Evolutionary conservation across 169 alveolate species (phyloP).

Genomic region (Cryptosporidium canis): DNA sequence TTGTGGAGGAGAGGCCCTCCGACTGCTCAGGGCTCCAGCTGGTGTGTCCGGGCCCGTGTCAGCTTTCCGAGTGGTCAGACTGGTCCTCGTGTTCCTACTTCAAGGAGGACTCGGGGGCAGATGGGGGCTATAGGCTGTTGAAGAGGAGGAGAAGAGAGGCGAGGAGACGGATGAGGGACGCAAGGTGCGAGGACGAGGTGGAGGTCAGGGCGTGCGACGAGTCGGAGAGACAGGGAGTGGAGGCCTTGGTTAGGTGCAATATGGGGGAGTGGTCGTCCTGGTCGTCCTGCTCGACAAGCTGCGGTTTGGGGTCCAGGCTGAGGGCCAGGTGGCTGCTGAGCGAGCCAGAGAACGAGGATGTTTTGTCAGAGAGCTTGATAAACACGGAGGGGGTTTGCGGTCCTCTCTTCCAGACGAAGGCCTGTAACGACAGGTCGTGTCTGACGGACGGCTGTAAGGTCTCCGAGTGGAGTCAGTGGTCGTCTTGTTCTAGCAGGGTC

Average conservation of each 20-base stretch:
- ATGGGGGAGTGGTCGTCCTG: conserved; percentile 79
- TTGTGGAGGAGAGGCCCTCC: conserved; percentile 37
- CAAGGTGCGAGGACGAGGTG: conserved; percentile 4
- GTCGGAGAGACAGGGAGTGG: conserved; percentile 6
- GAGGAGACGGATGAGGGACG: not conserved
- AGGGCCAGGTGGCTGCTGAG: conserved; percentile 73
- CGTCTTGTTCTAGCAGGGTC: conserved; percentile 53
- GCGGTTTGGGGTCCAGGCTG: conserved; percentile 75
- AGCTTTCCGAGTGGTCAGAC: conserved; percentile 38
- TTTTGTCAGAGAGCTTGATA: conserved; percentile 11
- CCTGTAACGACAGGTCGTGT: conserved; percentile 38
- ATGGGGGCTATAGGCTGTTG: not conserved
- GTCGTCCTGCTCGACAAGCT: conserved; percentile 75
- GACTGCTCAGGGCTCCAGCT: not conserved
- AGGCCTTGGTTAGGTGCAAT: conserved; percentile 44
- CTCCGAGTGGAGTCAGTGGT: conserved; percentile 79
- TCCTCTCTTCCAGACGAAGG: conserved; percentile 52
- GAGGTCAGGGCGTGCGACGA: conserved; percentile 33
- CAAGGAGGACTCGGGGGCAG: not conserved
- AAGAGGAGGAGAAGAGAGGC: not conserved
- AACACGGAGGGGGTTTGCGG: conserved; percentile 55
- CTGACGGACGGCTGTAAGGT: conserved; percentile 74
- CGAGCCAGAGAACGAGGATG: conserved; percentile 71
- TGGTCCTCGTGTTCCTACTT: conserved; percentile 47
- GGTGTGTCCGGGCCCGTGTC: conserved; percentile 12